Evolutionary conservation across 768 basidiomycete genomes (phyloP).

Genomic region (Russula sp.): DNA sequence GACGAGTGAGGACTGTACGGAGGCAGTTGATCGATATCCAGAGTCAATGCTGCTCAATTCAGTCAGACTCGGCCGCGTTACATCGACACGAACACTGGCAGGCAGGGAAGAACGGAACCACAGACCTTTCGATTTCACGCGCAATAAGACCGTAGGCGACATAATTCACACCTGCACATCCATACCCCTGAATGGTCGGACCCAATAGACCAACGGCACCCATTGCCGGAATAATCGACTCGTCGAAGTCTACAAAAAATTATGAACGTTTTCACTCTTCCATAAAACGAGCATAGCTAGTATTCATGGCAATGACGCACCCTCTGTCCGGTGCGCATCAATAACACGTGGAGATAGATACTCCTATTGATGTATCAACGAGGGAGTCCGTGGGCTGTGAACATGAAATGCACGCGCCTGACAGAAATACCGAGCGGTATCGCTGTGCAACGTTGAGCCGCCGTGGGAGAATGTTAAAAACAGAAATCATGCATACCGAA

Average conservation of each 20-base stretch:
- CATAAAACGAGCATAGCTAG: background rate
- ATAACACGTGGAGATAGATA: constrained; percentile 84
- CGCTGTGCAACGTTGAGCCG: constrained; percentile 43
- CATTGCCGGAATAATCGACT: constrained; percentile 81
- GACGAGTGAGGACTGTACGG: constrained; percentile 92
- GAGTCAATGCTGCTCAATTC: constrained; percentile 73
- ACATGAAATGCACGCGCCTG: constrained; percentile 49
- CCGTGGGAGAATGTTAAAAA: background rate
- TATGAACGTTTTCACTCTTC: background rate
- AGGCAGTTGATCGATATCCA: constrained; percentile 91
- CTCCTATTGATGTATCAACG: constrained; percentile 49
- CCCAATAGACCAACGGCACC: constrained; percentile 88
- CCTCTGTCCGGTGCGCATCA: constrained; percentile 84
- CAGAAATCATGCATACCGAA: constrained; percentile 54
- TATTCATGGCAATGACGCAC: constrained; percentile 40
- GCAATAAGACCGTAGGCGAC: constrained; percentile 95
- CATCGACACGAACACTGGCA: background rate
- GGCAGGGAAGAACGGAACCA: constrained; percentile 4
- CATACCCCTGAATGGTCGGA: constrained; percentile 89
- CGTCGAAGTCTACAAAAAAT: constrained; percentile 66
- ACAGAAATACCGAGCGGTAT: constrained; percentile 76
- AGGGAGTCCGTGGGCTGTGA: background rate
- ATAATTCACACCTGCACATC: constrained; percentile 86
- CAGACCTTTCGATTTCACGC: constrained; percentile 92
- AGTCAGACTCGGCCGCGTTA: constrained; percentile 1